Base-by-base conservation (phyloP, 129 eudicot species). In the Heracleum sosnowskyi region DNA sequence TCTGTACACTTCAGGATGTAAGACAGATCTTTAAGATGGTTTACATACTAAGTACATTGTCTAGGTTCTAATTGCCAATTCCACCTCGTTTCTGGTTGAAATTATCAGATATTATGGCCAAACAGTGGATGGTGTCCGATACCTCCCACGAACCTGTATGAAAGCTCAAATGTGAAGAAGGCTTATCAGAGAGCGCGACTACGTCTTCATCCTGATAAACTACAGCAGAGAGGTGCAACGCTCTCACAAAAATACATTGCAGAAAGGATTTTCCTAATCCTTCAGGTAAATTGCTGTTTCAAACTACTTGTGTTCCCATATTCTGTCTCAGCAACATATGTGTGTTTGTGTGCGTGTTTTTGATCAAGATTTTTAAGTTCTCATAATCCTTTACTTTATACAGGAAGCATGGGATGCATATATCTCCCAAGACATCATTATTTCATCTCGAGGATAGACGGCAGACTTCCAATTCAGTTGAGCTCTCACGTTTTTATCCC, bases 401-500 rank as follows among this genome's bases (percentile, higher is more conserved):
- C 73, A 91, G 97, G 97, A 91, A 68, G 94, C 95, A 62, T 91
- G 95, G 97, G 94, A 90, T 78, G 85, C 86, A 60, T 91, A 84
- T 73, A 82, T 86, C 75, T 82, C 94, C 46, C 79, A 82, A 80
- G 96, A 91, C 71, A 29, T 84, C 77, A 69, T 74, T 77, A 41
- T n/a, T 78, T 77, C 79, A 62, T 66, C 83, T 62, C 44, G 22
- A 64, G 33, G 46, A 55, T 34, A 36, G 66, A 28, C 24, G 29
- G 42, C 13, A 26, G 20, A 31, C 35, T 37, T 45, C 22, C 66
- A 45, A 46, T 66, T 47, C 31, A 4, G 71, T 53, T 55, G 31
- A 55, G 71, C 36, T 1, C 63, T 63, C 29, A n/a, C 29, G 12
- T 22, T 53, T 10, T 53, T 8, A 8, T 6, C 0, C 28, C 24